Evolutionary conservation across 805 yeast genomes (phyloP), one percentile per base, ranked within the genome.

Genomic region (Barnettozyma siamensis): DNA sequence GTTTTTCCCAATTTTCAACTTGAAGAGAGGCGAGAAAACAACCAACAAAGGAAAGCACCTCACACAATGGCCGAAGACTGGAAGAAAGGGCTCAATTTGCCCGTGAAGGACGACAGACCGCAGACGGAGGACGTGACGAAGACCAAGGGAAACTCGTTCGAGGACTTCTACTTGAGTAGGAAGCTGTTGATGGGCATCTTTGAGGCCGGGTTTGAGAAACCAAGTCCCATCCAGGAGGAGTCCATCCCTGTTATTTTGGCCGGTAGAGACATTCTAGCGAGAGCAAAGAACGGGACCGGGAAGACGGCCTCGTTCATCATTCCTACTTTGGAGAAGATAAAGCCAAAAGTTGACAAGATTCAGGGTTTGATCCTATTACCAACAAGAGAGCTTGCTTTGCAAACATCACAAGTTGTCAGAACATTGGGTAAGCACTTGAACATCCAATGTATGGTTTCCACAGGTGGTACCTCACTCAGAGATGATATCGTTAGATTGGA

Each of bases 281-380:
- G 99, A 68, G 98, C 99, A 33, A 93, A 93, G 63, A 93, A 93
- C 66, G 99, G 99, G 49, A 93, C 99, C 1, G 99, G 99, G 57
- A 93, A 93, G 62, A 93, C 99, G 8, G 99, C 98, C 2, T 95
- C 99, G 7, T 93, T 93, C 63, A 83, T 88, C 37, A 91, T 93
- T 51, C 99, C 99, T 38, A 77, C 95, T 23, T 72, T 93, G 57
- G 95, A 93, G 63, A 84, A 81, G 60, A 73, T 88, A 46, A 86
- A 89, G 64, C 89, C 97, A 42, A 84, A 87, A 58, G 52, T 80
- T 37, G 76, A 80, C 64, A 83, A 84, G 60, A 87, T 88, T 54
- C 99, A 93, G 66, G 93, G 95, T 7, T 75, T 93, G 45, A 87
- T 93, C 44, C 74, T 93, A 63, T 95, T 93, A 20, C 99, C 99